These are phyloP conservation scores for Patellifolia procumbens DNA, from an alignment of 179 eudicot species.

Conservation along the genomic window DNA sequence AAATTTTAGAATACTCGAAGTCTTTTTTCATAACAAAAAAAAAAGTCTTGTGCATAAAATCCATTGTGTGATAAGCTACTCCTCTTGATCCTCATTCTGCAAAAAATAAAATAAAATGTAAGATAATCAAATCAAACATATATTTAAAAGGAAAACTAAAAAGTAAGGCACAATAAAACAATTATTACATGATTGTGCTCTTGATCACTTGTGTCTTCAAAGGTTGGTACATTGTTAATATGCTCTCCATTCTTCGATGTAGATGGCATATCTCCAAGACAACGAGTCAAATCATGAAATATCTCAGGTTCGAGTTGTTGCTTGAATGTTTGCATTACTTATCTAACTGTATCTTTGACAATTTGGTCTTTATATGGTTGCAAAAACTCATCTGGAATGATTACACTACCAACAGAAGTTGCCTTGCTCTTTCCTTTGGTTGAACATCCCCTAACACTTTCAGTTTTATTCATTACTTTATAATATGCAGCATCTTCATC, in stretches of 20 bases:
- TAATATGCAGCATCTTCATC: slow-evolving; percentile 5
- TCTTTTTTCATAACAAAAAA: too few relatives aligned
- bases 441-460: background rate
- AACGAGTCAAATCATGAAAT: background rate
- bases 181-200: background rate
- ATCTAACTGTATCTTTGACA: background rate
- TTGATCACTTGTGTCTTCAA: background rate
- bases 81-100: too few relatives aligned
- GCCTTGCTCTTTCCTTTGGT: background rate
- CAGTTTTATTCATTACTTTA: background rate
- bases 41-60: too few relatives aligned
- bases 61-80: too few relatives aligned
- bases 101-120: too few relatives aligned
- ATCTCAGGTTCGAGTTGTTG: background rate
- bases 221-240: too few relatives aligned
- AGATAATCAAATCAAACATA: too few relatives aligned
- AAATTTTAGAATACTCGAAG: too few relatives aligned
- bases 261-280: background rate
- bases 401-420: too few relatives aligned
- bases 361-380: background rate
- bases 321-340: background rate
- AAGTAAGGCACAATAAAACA: too few relatives aligned
- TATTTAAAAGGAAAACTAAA: too few relatives aligned
- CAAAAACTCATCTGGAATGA: background rate
- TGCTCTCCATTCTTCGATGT: background rate